Percentiles rank a stretch among this genome's conserved stretches.
These are phyloP conservation scores for Fusarium nygamai DNA, from an alignment of 2,329 filamentous ascomycete genomes.

Conservation along the genomic window DNA sequence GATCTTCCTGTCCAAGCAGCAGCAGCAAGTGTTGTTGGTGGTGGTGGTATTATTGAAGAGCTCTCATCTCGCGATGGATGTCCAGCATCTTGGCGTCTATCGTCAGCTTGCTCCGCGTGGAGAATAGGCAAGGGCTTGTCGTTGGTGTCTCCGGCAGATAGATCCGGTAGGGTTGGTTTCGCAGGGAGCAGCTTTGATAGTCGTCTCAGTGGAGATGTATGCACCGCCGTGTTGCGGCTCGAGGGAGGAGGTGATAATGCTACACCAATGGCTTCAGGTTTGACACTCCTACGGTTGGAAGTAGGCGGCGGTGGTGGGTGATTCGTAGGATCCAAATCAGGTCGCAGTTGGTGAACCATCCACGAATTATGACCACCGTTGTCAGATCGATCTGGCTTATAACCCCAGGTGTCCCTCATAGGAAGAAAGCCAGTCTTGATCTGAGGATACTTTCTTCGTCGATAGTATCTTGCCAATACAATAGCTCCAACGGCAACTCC, in stretches of 20 bases:
- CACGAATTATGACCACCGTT: conserved; percentile 41
- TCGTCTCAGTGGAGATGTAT: conserved; percentile 44
- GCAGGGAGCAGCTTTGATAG: conserved; percentile 58
- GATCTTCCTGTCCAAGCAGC: conserved; percentile 24
- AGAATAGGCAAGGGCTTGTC: conserved; percentile 26
- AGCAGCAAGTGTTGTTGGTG: conserved; percentile 18
- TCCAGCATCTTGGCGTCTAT: conserved; percentile 12
- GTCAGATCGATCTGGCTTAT: conserved; percentile 43
- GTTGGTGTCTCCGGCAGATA: conserved; percentile 29
- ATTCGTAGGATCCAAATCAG: conserved; percentile 31
- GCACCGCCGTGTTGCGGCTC: conserved; percentile 36
- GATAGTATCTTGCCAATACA: conserved; percentile 53
- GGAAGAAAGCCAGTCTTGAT: conserved; percentile 52
- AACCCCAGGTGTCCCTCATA: conserved; percentile 51
- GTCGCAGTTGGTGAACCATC: conserved; percentile 39
- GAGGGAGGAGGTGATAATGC: conserved; percentile 52
- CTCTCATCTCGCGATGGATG: conserved; percentile 2
- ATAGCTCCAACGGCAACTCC: conserved; percentile 60
- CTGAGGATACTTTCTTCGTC: conserved; percentile 53
- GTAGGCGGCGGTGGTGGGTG: conserved; percentile 35
- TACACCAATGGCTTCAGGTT: conserved; percentile 55
- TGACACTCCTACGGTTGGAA: conserved; percentile 46
- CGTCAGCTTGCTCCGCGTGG: conserved; percentile 21
- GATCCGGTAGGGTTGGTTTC: conserved; percentile 54
- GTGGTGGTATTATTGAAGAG: conserved; percentile 12